Evolutionary conservation across 306 rosid species (phyloP), one percentile per base, ranked within the genome.

Genomic region (Echinosophora koreensis): DNA sequence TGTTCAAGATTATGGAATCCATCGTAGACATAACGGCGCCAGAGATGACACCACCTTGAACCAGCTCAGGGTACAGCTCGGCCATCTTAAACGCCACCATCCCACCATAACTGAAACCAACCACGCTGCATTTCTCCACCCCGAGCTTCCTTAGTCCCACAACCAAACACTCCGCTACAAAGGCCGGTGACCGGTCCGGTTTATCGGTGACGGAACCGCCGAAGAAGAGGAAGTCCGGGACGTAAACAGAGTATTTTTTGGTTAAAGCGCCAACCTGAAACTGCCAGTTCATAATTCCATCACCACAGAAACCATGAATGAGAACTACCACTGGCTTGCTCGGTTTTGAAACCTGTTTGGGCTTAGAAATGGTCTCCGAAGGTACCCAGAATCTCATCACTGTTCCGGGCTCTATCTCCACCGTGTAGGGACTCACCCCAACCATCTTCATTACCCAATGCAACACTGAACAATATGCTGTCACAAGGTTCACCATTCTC

Each of bases 31-130:
- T 6, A 35, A 87, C 65, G 5, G 91, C 72, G 0, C 96, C 94
- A 0, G 93, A 87, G 0, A 87, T 50, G 55, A 91, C 94, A 54
- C 90, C 2, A 2, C 34, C 86, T 3, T 54, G 7, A 3, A 90
- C 97, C 79, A 94, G 0, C 15, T 94, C 96, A 1, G 85, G 90
- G 16, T 71, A 79, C 71, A 73, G 38, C 84, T 88, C 91, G 0
- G 87, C 98, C 91, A 94, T 56, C 75, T 87, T 90, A 7, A 88
- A 94, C 14, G 85, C 96, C 76, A 94, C 97, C 86, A 86, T 83
- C 16, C 96, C 98, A 0, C 98, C 98, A 16, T 94, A 94, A 16
- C 94, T 87, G 11, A 94, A 91, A 79, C 98, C 98, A 16, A 91
- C 97, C 81, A 86, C 34, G 6, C 44, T 58, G 55, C 92, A 94